Evolutionary conservation across 305 asterid genomes (phyloP).

Genomic region (Fraxinus ornus): DNA sequence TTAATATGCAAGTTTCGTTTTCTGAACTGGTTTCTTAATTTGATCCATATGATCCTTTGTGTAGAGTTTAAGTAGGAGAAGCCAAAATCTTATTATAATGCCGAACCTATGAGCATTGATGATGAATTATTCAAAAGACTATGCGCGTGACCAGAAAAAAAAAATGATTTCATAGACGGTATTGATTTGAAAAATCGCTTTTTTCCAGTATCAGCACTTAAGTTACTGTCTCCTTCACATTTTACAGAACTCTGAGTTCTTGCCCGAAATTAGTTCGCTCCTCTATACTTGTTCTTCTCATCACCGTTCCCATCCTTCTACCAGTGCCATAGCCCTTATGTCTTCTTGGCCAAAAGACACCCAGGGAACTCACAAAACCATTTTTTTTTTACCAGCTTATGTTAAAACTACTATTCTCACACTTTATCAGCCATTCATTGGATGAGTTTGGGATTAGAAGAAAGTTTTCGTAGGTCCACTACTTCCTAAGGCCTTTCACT

Average conservation of each 20-base stretch:
- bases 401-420: neutral
- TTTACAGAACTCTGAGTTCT: neutral
- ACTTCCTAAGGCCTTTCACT: neutral
- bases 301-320: neutral
- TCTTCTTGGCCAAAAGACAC: neutral
- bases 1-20: neutral
- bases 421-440: neutral
- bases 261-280: neutral
- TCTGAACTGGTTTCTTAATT: neutral
- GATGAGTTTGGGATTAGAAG: neutral
- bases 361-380: neutral
- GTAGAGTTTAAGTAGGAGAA: neutral
- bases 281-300: neutral
- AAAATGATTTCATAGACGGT: neutral
- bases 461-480: neutral
- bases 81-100: neutral
- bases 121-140: neutral
- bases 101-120: neutral
- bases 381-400: neutral
- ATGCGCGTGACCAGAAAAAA: neutral
- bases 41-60: neutral
- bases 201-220: neutral
- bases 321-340: neutral
- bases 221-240: neutral
- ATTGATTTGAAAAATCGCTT: neutral